These are phyloP conservation scores for Leersia perrieri DNA, from an alignment of 176 grass and related monocot genomes.

Conservation along the genomic window DNA sequence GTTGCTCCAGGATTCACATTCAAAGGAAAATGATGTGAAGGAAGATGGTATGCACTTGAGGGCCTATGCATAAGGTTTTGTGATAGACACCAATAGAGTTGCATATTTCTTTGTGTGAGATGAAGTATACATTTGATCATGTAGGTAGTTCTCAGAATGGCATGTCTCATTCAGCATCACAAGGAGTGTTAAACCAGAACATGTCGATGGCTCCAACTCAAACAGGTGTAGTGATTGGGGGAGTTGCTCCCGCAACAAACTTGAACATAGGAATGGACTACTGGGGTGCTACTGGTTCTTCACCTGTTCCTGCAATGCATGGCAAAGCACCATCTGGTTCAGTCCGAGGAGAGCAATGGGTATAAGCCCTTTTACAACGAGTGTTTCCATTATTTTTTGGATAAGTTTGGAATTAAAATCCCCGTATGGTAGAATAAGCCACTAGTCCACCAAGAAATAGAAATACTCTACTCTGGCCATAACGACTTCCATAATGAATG, in stretches of 20 bases:
- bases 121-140: slow-evolving; percentile 32
- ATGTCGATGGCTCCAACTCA: slow-evolving; percentile 61
- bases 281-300: slow-evolving; percentile 63
- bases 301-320: slow-evolving; percentile 45
- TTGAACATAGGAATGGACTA: slow-evolving; percentile 88
- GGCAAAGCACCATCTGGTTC: slow-evolving; percentile 43
- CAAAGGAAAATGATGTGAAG: slow-evolving; percentile 61
- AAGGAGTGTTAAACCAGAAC: slow-evolving; percentile 50
- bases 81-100: slow-evolving; percentile 12
- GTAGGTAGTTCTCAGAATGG: slow-evolving; percentile 62
- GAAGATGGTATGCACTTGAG: slow-evolving; percentile 49
- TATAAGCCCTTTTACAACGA: slow-evolving; percentile 33
- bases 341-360: slow-evolving; percentile 56
- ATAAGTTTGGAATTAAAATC: slow-evolving; percentile 5
- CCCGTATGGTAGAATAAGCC: background rate
- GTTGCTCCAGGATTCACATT: slow-evolving; percentile 52
- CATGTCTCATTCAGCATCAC: slow-evolving; percentile 39
- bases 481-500: background rate
- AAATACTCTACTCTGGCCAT: background rate
- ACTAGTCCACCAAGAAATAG: background rate
- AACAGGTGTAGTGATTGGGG: slow-evolving; percentile 50
- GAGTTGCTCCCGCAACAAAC: slow-evolving; percentile 64
- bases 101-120: slow-evolving; percentile 25
- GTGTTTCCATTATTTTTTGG: slow-evolving; percentile 6
- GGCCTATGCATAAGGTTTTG: slow-evolving; percentile 13